Evolutionary conservation across 805 yeast species (phyloP).

Genomic region (Kodamaea neixiangensis): DNA sequence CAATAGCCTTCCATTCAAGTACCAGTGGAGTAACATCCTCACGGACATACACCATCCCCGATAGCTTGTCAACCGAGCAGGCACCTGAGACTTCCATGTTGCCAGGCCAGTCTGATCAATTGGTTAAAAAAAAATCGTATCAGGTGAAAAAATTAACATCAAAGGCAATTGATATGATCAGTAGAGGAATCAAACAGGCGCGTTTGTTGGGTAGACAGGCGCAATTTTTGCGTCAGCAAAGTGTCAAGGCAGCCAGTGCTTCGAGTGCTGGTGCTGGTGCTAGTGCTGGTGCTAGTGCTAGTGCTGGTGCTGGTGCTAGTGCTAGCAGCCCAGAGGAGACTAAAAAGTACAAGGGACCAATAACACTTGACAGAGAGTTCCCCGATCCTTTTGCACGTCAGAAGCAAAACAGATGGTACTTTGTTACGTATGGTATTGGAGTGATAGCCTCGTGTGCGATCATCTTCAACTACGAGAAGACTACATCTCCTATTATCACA

Average conservation of each 20-base stretch:
- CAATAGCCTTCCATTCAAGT: slow-evolving; percentile 47
- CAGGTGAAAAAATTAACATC: neutral
- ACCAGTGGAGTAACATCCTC: slow-evolving; percentile 45
- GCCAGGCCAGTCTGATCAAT: neutral
- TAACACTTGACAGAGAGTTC: slow-evolving; percentile 73
- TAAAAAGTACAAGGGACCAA: slow-evolving; percentile 34
- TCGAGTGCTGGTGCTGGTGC: neutral
- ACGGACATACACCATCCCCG: slow-evolving; percentile 42
- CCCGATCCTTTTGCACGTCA: slow-evolving; percentile 75
- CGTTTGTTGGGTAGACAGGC: slow-evolving; percentile 3
- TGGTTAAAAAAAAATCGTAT: neutral
- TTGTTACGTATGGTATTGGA: slow-evolving; percentile 47
- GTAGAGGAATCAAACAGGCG: neutral
- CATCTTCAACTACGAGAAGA: slow-evolving; percentile 91
- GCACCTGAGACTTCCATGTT: slow-evolving; percentile 38
- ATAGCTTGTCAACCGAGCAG: slow-evolving; percentile 40
- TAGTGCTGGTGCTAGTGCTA: neutral
- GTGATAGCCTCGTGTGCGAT: slow-evolving; percentile 44
- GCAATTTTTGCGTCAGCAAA: neutral
- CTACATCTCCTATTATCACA: slow-evolving; percentile 83
- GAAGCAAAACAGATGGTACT: slow-evolving; percentile 52
- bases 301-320: neutral
- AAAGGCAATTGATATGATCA: neutral
- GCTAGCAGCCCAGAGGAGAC: neutral
- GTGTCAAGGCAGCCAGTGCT: neutral